These are phyloP conservation scores for Aphanocladium album DNA, from an alignment of 2,329 filamentous ascomycete species.

Conservation along the genomic window DNA sequence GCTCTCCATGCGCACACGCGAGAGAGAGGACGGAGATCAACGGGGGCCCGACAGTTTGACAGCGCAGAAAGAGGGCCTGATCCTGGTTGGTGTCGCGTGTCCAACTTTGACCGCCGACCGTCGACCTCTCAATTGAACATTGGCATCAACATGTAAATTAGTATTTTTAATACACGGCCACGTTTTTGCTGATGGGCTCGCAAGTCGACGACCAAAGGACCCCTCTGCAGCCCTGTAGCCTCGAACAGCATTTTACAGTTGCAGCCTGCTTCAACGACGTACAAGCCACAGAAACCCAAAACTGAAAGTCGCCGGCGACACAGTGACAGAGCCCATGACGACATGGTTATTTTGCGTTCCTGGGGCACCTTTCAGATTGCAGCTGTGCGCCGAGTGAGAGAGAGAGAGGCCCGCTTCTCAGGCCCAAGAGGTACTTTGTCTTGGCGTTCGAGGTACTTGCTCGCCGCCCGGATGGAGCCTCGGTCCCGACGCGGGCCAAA, in stretches of 20 bases:
- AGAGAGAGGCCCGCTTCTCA: no score
- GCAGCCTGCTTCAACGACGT: background rate
- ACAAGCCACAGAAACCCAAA: background rate
- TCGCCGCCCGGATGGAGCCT: background rate
- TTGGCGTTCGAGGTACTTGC: conserved; percentile 9
- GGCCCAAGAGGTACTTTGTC: conserved; percentile 8
- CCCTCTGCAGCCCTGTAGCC: no score
- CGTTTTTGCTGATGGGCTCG: no score
- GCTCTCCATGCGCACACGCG: background rate
- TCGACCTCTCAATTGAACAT: no score
- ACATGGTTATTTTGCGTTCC: background rate
- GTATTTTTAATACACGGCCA: no score
- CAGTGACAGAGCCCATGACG: background rate
- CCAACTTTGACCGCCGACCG: background rate
- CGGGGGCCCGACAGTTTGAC: background rate
- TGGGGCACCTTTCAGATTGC: no score
- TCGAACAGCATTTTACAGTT: no score
- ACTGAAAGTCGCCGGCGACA: background rate
- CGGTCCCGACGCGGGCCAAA: conserved; percentile 1
- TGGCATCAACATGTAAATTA: no score
- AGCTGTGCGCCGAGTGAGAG: no score
- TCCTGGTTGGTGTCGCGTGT: conserved; percentile 2
- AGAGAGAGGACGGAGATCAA: background rate
- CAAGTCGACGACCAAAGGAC: no score
- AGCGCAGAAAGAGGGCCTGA: background rate